A percentile compares a stretch with the other conserved stretches of the same genome.
phyloP scores from a whole-genome alignment of 768 basidiomycete species.

The Boletus sensibilis region DNA sequence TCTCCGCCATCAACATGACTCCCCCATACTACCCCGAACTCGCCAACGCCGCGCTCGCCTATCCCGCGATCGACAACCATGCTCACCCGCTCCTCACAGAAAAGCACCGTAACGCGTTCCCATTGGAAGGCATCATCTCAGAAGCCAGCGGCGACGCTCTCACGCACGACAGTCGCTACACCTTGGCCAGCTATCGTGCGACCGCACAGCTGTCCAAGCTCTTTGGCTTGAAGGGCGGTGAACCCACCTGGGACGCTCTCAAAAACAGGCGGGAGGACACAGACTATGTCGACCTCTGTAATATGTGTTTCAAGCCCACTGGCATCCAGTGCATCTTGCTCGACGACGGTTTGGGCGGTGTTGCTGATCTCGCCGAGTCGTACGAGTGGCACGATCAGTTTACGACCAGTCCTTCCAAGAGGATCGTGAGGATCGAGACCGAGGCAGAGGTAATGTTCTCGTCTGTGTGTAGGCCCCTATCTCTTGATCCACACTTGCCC shows the following conservation, averaged over 20 bases:
- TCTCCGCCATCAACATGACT: conserved; percentile 6
- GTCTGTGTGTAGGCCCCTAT: neutral
- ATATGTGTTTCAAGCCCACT: conserved; percentile 49
- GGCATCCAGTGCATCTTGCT: conserved; percentile 68
- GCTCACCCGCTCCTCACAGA: conserved; percentile 66
- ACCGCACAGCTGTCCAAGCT: conserved; percentile 53
- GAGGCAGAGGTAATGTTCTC: conserved; percentile 59
- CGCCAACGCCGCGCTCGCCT: conserved; percentile 22
- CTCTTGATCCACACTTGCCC: neutral
- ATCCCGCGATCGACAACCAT: conserved; percentile 76
- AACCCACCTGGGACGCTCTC: conserved; percentile 57
- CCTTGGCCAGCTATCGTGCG: conserved; percentile 60
- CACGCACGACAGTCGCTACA: conserved; percentile 48
- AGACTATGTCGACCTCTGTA: conserved; percentile 59
- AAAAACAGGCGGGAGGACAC: conserved; percentile 44
- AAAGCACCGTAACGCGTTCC: conserved; percentile 42
- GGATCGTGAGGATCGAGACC: conserved; percentile 68
- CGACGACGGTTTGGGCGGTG: conserved; percentile 67
- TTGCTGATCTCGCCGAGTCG: conserved; percentile 45
- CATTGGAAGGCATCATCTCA: conserved; percentile 64
- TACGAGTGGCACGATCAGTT: conserved; percentile 65
- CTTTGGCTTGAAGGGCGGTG: conserved; percentile 38
- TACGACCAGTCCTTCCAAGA: conserved; percentile 48
- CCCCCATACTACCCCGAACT: conserved; percentile 20
- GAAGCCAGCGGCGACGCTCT: conserved; percentile 60